Evolutionary conservation across 768 basidiomycete genomes (phyloP), one percentile per base, ranked within the genome.

Genomic region (Tricholoma sp.): DNA sequence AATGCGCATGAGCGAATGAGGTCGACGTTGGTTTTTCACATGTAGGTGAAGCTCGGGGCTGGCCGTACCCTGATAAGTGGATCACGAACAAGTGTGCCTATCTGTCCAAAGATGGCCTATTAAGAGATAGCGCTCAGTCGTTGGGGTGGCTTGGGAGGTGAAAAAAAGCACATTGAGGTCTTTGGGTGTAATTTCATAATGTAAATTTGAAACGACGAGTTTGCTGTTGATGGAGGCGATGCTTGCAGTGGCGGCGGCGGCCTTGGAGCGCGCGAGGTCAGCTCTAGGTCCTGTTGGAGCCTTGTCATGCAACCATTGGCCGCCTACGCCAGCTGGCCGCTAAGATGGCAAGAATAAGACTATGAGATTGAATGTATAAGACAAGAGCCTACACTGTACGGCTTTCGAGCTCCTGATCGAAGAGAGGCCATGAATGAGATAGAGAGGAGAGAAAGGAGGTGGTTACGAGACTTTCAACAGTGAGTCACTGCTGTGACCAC

Each of bases 11-110:
- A 74, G 70, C 67, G 71, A 65, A 78, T 72, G 51, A 63, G 67
- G 76, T 77, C 74, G 76, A 73, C 64, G 74, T 79, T 76, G 76
- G 74, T 77, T 74, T 79, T 78, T 80, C 47, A 50, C 27, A 50
- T 69, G 79, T 76, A 84, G 71, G 83, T 80, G 82, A 80, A 81
- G 79, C 73, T 79, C 71, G 74, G 78, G 82, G 81, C 79, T 76
- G 73, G 79, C 81, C 94, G 88, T 94, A 96, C 93, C 88, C 89
- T 91, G 74, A 96, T 93, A 72, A 84, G 76, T 76, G 93, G 93
- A 80, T 94, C 91, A 74, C 91, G 86, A 68, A 91, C 82, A 73
- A 96, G 84, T 76, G 90, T 91, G 78, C 93, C 93, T 73, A 91
- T 86, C 71, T 89, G 85, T 67, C 91, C 89, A 80, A 95, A 96